Percentiles rank a stretch among this genome's conserved stretches.
Evolutionary conservation across 2,329 filamentous ascomycete species (phyloP).

Genomic region (Penicillium sp.): DNA sequence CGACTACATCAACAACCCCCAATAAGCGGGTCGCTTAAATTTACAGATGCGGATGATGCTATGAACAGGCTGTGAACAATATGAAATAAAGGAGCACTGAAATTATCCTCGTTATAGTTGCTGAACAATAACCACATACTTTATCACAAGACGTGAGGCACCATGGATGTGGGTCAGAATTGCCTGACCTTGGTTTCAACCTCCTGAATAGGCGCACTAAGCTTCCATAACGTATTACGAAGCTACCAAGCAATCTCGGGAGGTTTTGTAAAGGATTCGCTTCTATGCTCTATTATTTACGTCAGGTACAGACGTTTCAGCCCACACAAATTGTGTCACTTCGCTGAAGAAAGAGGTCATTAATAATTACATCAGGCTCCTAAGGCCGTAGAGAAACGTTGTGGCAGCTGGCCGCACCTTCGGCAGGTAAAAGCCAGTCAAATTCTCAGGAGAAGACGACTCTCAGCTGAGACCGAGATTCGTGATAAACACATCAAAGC

Average conservation of each 20-base stretch:
- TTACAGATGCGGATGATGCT: conserved; percentile 9
- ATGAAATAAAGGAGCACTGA: conserved; percentile 23
- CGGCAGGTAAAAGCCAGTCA: neutral
- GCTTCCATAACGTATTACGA: too few relatives aligned
- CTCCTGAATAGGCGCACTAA: neutral
- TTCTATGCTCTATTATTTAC: conserved; percentile 19
- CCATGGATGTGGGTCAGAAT: neutral
- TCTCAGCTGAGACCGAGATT: neutral
- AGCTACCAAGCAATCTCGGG: neutral
- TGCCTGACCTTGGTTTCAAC: neutral
- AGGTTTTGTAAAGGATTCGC: neutral
- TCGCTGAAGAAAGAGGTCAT: conserved; percentile 15
- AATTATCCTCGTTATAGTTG: neutral
- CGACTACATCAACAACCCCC: conserved; percentile 77
- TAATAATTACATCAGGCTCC: conserved; percentile 22
- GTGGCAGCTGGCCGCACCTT: conserved; percentile 4
- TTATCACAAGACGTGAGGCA: neutral
- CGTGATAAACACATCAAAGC: neutral
- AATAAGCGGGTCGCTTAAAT: conserved; percentile 51
- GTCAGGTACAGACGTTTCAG: conserved; percentile 7
- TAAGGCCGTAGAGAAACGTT: conserved; percentile 5
- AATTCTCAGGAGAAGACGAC: neutral
- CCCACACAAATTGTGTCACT: neutral
- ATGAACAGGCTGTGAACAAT: conserved; percentile 25
- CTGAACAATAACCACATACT: neutral